Percentiles rank a stretch among this genome's conserved stretches.
These are phyloP conservation scores for Cylindrodendrum hubeiense DNA, from an alignment of 2,329 filamentous ascomycete species.

Conservation along the genomic window DNA sequence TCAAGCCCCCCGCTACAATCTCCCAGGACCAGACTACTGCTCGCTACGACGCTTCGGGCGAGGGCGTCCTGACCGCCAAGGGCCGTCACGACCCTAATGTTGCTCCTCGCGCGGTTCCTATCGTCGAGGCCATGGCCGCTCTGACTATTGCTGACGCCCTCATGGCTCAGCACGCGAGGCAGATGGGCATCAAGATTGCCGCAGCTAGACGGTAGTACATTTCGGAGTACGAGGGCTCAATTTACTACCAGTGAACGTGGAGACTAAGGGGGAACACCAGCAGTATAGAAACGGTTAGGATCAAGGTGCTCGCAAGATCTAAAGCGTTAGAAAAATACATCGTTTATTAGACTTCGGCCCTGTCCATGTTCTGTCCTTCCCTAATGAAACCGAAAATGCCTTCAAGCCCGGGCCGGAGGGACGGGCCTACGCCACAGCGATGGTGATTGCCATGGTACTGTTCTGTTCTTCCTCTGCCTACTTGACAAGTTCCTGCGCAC, in stretches of 20 bases:
- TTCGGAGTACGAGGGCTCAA: conserved; percentile 33
- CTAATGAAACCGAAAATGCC: conserved; percentile 37
- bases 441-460: conserved; percentile 30
- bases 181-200: conserved; percentile 37
- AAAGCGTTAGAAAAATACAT: conserved; percentile 37
- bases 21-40: conserved; percentile 86
- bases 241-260: conserved; percentile 34
- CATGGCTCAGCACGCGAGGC: conserved; percentile 70
- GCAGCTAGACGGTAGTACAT: conserved; percentile 37
- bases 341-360: conserved; percentile 38
- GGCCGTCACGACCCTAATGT: conserved; percentile 94
- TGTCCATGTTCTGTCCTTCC: conserved; percentile 38
- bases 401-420: conserved; percentile 31
- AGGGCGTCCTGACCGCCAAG: conserved; percentile 87
- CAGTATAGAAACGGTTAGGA: conserved; percentile 37
- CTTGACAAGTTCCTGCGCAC: conserved; percentile 28
- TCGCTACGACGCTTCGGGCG: conserved; percentile 77
- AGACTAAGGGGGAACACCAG: conserved; percentile 35
- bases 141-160: conserved; percentile 88
- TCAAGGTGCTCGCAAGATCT: conserved; percentile 35
- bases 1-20: conserved; percentile 95
- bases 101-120: conserved; percentile 85
- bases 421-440: conserved; percentile 33
- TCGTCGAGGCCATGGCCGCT: conserved; percentile 91
- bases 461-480: conserved; percentile 33